phyloP scores from a whole-genome alignment of 2,329 filamentous ascomycete species.

The Trichocomaceae sp. region DNA sequence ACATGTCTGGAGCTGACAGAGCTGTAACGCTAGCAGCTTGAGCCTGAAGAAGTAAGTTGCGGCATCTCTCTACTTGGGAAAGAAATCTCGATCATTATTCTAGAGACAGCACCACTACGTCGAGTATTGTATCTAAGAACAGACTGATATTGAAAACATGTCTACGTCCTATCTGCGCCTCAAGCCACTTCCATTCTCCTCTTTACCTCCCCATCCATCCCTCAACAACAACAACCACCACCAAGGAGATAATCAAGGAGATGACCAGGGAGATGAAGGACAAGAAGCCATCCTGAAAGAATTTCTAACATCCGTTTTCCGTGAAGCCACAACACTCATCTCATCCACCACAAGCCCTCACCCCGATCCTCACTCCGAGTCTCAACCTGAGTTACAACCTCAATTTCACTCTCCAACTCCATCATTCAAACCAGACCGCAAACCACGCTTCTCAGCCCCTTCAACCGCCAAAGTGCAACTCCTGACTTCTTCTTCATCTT shows the following conservation, averaged over 20 bases:
- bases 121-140: neutral
- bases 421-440: constrained; percentile 23
- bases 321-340: constrained; percentile 25
- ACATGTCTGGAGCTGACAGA: neutral
- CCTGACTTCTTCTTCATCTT: constrained; percentile 4
- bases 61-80: no score
- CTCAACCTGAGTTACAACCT: no score
- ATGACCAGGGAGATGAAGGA: neutral
- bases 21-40: neutral
- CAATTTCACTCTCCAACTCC: neutral
- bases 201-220: constrained; percentile 26
- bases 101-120: no score
- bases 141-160: neutral
- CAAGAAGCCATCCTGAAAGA: constrained; percentile 7
- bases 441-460: constrained; percentile 24
- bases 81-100: no score
- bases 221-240: constrained; percentile 17
- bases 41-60: no score
- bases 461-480: constrained; percentile 27
- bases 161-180: constrained; percentile 20
- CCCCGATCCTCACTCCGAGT: no score
- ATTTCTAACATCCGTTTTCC: constrained; percentile 22
- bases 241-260: no score
- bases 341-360: constrained; percentile 17
- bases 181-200: constrained; percentile 23